Percentiles rank a stretch among this genome's conserved stretches.
Evolutionary conservation across 208 protist species (phyloP).

Genomic region (Spironucleus salmonicida): DNA sequence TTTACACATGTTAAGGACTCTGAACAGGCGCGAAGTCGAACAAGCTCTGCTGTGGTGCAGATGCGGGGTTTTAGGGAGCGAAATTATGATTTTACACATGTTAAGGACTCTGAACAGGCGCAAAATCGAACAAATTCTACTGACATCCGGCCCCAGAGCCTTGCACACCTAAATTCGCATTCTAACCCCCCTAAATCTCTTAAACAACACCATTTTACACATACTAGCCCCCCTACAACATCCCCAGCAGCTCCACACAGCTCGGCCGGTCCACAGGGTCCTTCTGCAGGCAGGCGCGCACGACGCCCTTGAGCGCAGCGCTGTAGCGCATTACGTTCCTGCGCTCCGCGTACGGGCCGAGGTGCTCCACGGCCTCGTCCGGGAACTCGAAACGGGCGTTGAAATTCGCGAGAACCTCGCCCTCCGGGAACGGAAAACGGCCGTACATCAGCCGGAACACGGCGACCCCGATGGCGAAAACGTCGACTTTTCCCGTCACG

Average conservation of each 20-base stretch:
- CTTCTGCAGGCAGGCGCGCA: not conserved
- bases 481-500: not conserved
- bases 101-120: no score
- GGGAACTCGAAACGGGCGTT: slow-evolving; percentile 1
- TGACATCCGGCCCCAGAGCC: no score
- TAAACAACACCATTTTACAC: no score
- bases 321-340: not conserved
- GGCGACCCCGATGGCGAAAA: slow-evolving; percentile 7
- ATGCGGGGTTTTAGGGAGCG: no score
- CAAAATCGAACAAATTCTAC: no score
- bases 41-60: no score
- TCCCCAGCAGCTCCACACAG: not conserved
- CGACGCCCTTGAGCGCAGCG: not conserved
- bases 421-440: slow-evolving; percentile 12
- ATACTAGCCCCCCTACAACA: no score
- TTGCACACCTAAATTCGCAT: no score
- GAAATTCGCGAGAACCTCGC: slow-evolving; percentile 29
- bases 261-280: not conserved
- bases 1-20: no score
- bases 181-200: no score
- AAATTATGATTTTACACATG: no score
- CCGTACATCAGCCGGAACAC: slow-evolving; percentile 21
- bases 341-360: not conserved
- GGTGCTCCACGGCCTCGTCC: not conserved
- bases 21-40: no score